Conservation (phyloP, 495 filamentous ascomycete genomes). For the Rhizodiscina lignyota region DNA sequence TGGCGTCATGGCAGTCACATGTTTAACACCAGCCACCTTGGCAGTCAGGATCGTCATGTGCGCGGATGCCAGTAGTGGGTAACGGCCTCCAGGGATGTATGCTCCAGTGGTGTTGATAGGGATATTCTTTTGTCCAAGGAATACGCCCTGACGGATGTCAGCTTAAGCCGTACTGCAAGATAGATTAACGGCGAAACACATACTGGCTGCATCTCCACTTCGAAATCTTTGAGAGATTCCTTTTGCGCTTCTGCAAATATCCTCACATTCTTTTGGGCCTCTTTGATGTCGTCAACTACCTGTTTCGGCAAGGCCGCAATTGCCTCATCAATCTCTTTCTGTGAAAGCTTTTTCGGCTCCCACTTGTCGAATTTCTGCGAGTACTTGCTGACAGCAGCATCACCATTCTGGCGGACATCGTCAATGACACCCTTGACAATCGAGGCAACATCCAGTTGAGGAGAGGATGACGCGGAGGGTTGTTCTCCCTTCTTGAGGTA, state of each 20-base stretch:
- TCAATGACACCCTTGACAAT: slow-evolving; percentile 33
- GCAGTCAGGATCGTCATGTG: slow-evolving; percentile 42
- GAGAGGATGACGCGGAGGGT: not conserved
- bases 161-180: no score
- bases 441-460: not conserved
- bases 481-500: slow-evolving; percentile 1
- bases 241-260: slow-evolving; percentile 31
- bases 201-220: slow-evolving; percentile 28
- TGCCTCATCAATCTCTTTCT: slow-evolving; percentile 20
- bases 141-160: no score
- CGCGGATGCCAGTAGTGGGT: no score
- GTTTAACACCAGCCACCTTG: slow-evolving; percentile 33
- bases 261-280: slow-evolving; percentile 32
- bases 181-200: slow-evolving; percentile 32
- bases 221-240: slow-evolving; percentile 28
- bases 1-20: slow-evolving; percentile 34
- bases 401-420: slow-evolving; percentile 29
- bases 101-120: no score
- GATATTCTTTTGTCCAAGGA: no score
- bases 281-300: slow-evolving; percentile 33
- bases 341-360: slow-evolving; percentile 27
- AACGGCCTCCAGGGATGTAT: no score
- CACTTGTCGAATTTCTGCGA: slow-evolving; percentile 39
- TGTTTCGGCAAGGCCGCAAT: slow-evolving; percentile 24
- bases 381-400: slow-evolving; percentile 30